Base-by-base conservation (phyloP, 2,329 filamentous ascomycete species). In the Fusarium hainanense region DNA sequence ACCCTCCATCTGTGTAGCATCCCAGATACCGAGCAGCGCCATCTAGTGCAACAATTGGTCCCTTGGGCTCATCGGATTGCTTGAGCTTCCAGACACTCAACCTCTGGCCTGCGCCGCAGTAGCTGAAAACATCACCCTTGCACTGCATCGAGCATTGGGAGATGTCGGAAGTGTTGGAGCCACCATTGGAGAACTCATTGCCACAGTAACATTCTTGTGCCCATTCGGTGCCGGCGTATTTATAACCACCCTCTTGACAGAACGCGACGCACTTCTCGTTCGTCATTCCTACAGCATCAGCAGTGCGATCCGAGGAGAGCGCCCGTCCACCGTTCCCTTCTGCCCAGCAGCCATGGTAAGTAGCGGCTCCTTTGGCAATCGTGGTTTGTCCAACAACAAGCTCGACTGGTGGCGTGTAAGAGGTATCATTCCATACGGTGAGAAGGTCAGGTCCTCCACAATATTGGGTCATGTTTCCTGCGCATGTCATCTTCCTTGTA, bases 201-300 rank as follows among this genome's bases (percentile, higher is more conserved):
- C 76, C 76, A 49, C 76, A 77, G 64, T 78, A 80, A 59, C 78
- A 80, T 58, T 80, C 78, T 37, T 63, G 60, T 6, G 75, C 70
- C 58, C 79, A 80, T 57, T 80, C 78, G 2, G 77, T 74, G 21
- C 79, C 79, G 18, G 80, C 80, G 66, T 76, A 81, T 7, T 64
- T 62, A 62, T 75, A 81, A 1, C 70, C 74, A 4, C 66, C 70
- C 0, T 34, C 64, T 6, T 72, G 68, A 18, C 80, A 81, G 59
- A 74, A 75, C 1, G 58, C 62, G 14, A 78, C 75, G 13, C 76
- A 78, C 44, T 65, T 59, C 51, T 75, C 70, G 27, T 77, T 73
- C 12, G 74, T 77, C 75, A 77, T 77, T 8, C 57, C 59, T 4
- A 54, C 43, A 6, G 43, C 23, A 6, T 66, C 62, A 2, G 54